Conservation (phyloP, 2,329 filamentous ascomycete genomes). For the Neodidymelliopsis sp. region DNA sequence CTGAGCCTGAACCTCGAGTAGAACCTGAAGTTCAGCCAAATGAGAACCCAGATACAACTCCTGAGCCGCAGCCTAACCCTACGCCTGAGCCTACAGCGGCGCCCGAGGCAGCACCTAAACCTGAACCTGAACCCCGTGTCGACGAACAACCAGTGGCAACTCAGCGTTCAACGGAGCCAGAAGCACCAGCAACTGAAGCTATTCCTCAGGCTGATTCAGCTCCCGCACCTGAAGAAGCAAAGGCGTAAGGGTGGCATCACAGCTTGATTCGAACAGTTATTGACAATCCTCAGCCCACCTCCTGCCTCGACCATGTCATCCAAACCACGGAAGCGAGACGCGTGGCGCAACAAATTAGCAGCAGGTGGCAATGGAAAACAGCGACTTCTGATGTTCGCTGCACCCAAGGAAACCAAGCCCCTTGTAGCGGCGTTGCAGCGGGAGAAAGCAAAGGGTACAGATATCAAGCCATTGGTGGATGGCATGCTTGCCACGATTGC, state of each 20-base stretch:
- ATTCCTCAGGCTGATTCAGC: slow-evolving; percentile 6
- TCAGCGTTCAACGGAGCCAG: slow-evolving; percentile 13
- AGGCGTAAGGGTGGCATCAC: neutral
- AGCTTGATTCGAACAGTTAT: neutral
- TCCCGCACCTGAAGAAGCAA: slow-evolving; percentile 5
- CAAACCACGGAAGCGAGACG: slow-evolving; percentile 24
- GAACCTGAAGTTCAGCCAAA: slow-evolving; percentile 6
- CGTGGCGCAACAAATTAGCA: slow-evolving; percentile 19
- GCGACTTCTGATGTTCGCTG: slow-evolving; percentile 18
- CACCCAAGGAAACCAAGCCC: slow-evolving; percentile 20
- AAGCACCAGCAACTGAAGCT: neutral
- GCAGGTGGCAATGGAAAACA: slow-evolving; percentile 8
- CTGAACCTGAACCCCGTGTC: neutral
- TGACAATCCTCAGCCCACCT: slow-evolving; percentile 4
- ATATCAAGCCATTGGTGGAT: slow-evolving; percentile 30
- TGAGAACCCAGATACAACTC: slow-evolving; percentile 6
- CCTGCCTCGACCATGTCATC: slow-evolving; percentile 3
- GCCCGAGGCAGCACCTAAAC: slow-evolving; percentile 9
- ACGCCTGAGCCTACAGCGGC: slow-evolving; percentile 7
- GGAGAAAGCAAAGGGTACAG: slow-evolving; percentile 33
- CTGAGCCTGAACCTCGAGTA: slow-evolving; percentile 4
- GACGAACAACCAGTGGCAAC: neutral
- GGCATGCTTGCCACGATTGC: slow-evolving; percentile 18
- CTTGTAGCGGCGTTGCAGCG: slow-evolving; percentile 28
- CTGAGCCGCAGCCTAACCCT: slow-evolving; percentile 5